phyloP scores from a whole-genome alignment of 768 basidiomycete genomes.

The Tubosaeta sp. region DNA sequence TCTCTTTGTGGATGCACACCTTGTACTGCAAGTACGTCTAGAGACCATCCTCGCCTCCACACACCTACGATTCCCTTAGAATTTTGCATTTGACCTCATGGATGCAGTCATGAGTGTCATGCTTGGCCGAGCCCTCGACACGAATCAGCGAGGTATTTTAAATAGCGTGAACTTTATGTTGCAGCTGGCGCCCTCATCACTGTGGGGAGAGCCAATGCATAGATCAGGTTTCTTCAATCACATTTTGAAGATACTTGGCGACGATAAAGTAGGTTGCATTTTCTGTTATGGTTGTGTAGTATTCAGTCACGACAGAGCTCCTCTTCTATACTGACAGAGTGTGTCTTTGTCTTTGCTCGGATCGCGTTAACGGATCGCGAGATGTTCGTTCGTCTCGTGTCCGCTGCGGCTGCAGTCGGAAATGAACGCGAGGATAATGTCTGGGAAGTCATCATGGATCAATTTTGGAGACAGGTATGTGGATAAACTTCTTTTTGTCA shows the following conservation, averaged over 20 bases:
- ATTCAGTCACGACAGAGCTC: constrained; percentile 25
- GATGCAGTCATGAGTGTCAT: constrained; percentile 51
- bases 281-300: constrained; percentile 1
- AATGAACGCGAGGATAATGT: constrained; percentile 49
- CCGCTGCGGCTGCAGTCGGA: constrained; percentile 49
- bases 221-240: constrained; percentile 66
- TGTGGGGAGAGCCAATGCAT: constrained; percentile 76
- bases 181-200: constrained; percentile 55
- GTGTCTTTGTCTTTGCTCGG: constrained; percentile 70
- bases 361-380: constrained; percentile 62
- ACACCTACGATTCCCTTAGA: constrained; percentile 34
- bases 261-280: constrained; percentile 55
- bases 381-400: constrained; percentile 69
- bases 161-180: constrained; percentile 54
- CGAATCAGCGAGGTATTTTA: constrained; percentile 64
- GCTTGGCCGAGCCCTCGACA: constrained; percentile 40
- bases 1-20: constrained; percentile 61
- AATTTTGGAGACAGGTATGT: constrained; percentile 78
- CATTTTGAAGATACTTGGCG: constrained; percentile 54
- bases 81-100: constrained; percentile 53
- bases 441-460: constrained; percentile 66
- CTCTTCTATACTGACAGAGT: constrained; percentile 52
- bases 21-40: constrained; percentile 57
- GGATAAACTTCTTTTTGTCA: neutral
- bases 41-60: neutral